Percentiles rank a stretch among this genome's conserved stretches.
Conservation (phyloP, 1,139 yeast genomes). For the Saccharomycopsis phalli region DNA sequence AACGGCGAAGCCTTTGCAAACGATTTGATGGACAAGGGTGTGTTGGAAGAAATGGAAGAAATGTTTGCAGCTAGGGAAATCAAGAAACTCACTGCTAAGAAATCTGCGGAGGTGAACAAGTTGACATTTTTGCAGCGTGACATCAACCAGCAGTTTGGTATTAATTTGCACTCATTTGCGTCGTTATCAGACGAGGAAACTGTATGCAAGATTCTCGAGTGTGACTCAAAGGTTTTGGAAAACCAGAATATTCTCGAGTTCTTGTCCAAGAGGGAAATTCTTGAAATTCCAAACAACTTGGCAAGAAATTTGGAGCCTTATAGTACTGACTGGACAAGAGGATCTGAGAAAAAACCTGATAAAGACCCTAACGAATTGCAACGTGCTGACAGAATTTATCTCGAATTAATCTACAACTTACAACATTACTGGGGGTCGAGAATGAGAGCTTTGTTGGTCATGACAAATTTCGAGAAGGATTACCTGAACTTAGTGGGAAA, state of each 20-base stretch:
- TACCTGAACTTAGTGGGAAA: slow-evolving; percentile 57
- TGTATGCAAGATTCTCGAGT: slow-evolving; percentile 47
- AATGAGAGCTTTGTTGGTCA: slow-evolving; percentile 57
- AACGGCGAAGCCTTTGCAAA: slow-evolving; percentile 45
- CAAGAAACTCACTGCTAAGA: slow-evolving; percentile 38
- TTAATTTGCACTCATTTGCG: slow-evolving; percentile 58
- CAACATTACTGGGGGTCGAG: slow-evolving; percentile 79
- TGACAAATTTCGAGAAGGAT: slow-evolving; percentile 58
- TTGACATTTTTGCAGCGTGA: slow-evolving; percentile 59
- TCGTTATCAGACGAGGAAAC: slow-evolving; percentile 46
- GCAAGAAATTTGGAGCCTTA: slow-evolving; percentile 66
- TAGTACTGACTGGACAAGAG: slow-evolving; percentile 43
- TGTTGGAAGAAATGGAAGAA: slow-evolving; percentile 65
- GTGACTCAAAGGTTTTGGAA: slow-evolving; percentile 49
- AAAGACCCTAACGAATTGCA: slow-evolving; percentile 69
- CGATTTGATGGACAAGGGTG: slow-evolving; percentile 56
- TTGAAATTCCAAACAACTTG: slow-evolving; percentile 53
- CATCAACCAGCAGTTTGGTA: slow-evolving; percentile 70
- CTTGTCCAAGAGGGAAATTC: slow-evolving; percentile 58
- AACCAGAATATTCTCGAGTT: slow-evolving; percentile 64
- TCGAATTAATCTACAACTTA: slow-evolving; percentile 64
- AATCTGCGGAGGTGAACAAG: slow-evolving; percentile 40
- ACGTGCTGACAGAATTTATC: slow-evolving; percentile 65
- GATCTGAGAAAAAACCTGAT: slow-evolving; percentile 46
- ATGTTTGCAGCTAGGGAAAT: slow-evolving; percentile 77